phyloP scores from a whole-genome alignment of 208 protist genomes.

The Dictyostelium gargantuum region DNA sequence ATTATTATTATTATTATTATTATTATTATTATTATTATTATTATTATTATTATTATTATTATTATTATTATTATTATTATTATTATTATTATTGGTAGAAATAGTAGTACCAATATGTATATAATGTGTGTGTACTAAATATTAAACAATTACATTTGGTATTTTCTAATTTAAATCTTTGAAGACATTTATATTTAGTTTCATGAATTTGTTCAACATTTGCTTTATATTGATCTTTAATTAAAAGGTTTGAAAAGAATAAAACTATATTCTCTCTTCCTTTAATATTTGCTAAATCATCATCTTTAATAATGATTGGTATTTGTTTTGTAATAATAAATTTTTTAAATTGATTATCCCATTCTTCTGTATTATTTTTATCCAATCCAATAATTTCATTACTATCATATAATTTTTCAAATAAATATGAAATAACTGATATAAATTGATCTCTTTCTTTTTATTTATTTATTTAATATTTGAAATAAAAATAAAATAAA shows the following conservation, averaged over 20 bases:
- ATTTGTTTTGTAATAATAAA: background rate
- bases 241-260: background rate
- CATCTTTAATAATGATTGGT: background rate
- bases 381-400: background rate
- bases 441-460: slow-evolving; percentile 47
- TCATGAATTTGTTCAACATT: slow-evolving; percentile 58
- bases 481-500: background rate
- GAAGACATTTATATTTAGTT: slow-evolving; percentile 65
- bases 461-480: background rate
- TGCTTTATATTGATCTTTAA: slow-evolving; percentile 35
- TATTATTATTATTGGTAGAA: background rate
- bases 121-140: too few relatives aligned
- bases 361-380: background rate
- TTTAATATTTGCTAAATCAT: background rate
- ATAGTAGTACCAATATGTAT: background rate
- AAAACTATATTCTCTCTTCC: background rate
- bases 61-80: too few relatives aligned
- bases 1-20: background rate
- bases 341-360: background rate
- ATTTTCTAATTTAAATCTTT: slow-evolving; percentile 47
- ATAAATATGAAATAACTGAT: background rate
- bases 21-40: background rate
- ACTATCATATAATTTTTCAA: background rate
- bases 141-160: background rate
- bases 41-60: too few relatives aligned